Conservation (phyloP, 2,329 filamentous ascomycete species). For the Leptographium wingfieldii region DNA sequence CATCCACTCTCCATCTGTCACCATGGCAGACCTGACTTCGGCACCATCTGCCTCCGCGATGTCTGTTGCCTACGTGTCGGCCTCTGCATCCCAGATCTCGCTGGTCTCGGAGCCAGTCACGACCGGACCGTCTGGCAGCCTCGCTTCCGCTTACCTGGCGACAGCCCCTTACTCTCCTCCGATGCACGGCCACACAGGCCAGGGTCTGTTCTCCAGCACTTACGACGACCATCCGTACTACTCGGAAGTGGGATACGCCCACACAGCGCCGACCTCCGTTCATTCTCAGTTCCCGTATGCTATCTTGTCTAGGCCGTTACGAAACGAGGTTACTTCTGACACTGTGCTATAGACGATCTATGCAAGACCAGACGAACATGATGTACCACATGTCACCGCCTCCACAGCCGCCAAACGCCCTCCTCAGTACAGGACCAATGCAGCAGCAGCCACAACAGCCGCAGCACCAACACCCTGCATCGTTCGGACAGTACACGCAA, state of each 20-base stretch:
- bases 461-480: background rate
- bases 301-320: too few species aligned
- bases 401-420: conserved; percentile 12
- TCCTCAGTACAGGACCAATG: conserved; percentile 1
- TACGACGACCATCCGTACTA: conserved; percentile 22
- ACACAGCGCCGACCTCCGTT: conserved; percentile 15
- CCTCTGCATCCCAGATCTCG: conserved; percentile 34
- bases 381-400: conserved; percentile 21
- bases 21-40: conserved; percentile 28
- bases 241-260: conserved; percentile 10
- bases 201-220: conserved; percentile 19
- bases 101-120: conserved; percentile 35
- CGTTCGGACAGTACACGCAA: background rate
- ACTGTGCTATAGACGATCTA: background rate
- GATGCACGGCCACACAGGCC: conserved; percentile 16
- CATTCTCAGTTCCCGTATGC: conserved; percentile 22
- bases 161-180: conserved; percentile 8
- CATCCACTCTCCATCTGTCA: conserved; percentile 15
- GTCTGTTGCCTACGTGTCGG: conserved; percentile 36
- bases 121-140: conserved; percentile 27
- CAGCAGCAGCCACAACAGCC: background rate
- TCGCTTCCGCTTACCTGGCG: conserved; percentile 21
- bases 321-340: background rate
- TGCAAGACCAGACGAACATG: conserved; percentile 12
- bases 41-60: conserved; percentile 25